phyloP scores from a whole-genome alignment of 1,284 basidiomycete genomes.

The Pulveroboletus sp. region DNA sequence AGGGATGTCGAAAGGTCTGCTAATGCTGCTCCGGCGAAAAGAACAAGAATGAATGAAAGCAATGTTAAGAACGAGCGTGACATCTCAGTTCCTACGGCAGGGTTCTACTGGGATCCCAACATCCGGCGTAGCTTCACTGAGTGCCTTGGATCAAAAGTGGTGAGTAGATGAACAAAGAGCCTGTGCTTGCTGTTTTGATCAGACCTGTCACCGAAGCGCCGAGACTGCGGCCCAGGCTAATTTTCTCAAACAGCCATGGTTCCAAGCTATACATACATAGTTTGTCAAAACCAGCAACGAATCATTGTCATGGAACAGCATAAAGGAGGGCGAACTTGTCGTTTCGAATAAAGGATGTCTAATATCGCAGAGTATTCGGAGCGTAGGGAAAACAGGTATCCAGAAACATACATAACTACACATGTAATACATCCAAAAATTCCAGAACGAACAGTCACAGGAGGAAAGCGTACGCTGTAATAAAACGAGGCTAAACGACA shows the following conservation, averaged over 20 bases:
- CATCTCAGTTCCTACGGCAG: constrained; percentile 19
- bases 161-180: background rate
- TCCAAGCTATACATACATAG: no score
- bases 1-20: constrained; percentile 7
- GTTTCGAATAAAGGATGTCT: background rate
- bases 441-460: constrained; percentile 34
- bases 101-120: constrained; percentile 17
- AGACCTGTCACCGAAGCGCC: background rate
- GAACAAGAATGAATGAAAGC: constrained; percentile 14
- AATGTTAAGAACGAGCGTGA: constrained; percentile 12
- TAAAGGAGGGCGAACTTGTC: background rate
- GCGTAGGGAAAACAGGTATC: constrained; percentile 38
- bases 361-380: constrained; percentile 14
- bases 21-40: constrained; percentile 7
- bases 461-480: constrained; percentile 18
- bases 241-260: no score
- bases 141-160: background rate
- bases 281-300: background rate
- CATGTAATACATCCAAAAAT: constrained; percentile 36
- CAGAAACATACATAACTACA: constrained; percentile 43
- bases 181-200: background rate
- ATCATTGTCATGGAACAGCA: background rate
- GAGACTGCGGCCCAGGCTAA: background rate
- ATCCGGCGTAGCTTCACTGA: constrained; percentile 20
- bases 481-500: constrained; percentile 20